A percentile compares a stretch with the other conserved stretches of the same genome.
These are phyloP conservation scores for Ramularia collo-cygni DNA, from an alignment of 2,329 filamentous ascomycete species.

Conservation along the genomic window DNA sequence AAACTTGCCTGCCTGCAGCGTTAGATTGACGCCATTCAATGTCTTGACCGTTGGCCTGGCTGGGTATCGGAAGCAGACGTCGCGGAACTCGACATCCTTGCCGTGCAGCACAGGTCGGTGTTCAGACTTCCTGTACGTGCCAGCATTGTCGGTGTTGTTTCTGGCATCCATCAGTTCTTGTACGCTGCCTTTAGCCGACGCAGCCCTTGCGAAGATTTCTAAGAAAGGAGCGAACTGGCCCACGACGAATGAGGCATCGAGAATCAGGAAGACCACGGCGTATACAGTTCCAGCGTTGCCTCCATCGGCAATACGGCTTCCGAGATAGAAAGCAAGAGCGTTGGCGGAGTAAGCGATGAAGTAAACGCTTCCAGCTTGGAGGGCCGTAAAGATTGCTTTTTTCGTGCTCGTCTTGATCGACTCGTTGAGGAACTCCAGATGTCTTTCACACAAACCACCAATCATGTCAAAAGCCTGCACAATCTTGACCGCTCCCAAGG, in stretches of 20 bases:
- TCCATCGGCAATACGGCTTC: conserved; percentile 26
- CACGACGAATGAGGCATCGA: conserved; percentile 58
- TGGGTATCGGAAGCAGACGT: conserved; percentile 40
- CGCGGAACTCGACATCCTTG: conserved; percentile 30
- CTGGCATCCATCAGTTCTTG: conserved; percentile 36
- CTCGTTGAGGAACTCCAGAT: conserved; percentile 30
- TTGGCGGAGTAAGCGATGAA: conserved; percentile 42
- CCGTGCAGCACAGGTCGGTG: conserved; percentile 16
- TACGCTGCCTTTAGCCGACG: conserved; percentile 44
- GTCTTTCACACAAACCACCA: conserved; percentile 34
- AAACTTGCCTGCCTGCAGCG: conserved; percentile 34
- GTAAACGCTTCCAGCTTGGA: conserved; percentile 39
- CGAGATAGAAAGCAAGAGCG: conserved; percentile 42
- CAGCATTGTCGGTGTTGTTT: conserved; percentile 22
- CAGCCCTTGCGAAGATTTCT: conserved; percentile 48
- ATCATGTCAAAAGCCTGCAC: conserved; percentile 44
- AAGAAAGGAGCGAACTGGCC: conserved; percentile 58
- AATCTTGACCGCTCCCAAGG: conserved; percentile 40
- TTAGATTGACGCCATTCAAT: conserved; percentile 33
- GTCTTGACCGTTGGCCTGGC: conserved; percentile 36
- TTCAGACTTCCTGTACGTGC: conserved; percentile 23
- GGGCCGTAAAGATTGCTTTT: conserved; percentile 35
- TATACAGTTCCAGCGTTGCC: conserved; percentile 48
- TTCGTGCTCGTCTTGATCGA: conserved; percentile 34
- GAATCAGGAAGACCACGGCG: conserved; percentile 57